Evolutionary conservation across 352 stramenopile species (phyloP).

Genomic region (Aphanomyces invadans): DNA sequence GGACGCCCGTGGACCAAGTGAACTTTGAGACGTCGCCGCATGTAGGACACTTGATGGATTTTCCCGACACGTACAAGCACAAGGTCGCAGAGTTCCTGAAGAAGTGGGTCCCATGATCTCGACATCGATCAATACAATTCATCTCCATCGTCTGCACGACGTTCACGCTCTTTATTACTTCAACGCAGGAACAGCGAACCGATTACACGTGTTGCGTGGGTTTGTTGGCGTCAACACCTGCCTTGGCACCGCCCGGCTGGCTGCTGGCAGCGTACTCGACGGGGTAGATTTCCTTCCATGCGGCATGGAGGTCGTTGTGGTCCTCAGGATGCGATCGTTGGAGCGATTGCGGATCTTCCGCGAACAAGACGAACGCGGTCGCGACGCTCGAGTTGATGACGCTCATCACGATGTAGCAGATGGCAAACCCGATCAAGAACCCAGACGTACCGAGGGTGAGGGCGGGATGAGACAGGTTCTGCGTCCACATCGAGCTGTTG

Average conservation of each 20-base stretch:
- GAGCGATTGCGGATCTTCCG: conserved; percentile 50
- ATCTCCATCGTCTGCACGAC: no score
- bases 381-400: conserved; percentile 67
- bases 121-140: neutral
- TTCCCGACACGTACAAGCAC: neutral
- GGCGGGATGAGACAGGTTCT: conserved; percentile 30
- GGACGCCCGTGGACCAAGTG: neutral
- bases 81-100: neutral
- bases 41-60: neutral
- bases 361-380: conserved; percentile 76
- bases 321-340: conserved; percentile 32
- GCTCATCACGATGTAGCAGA: conserved; percentile 67
- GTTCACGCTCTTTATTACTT: no score
- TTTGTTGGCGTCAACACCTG: neutral
- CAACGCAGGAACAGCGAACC: no score
- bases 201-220: conserved; percentile 12
- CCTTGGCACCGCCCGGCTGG: neutral
- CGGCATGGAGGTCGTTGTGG: conserved; percentile 34
- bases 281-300: conserved; percentile 50
- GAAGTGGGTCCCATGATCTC: neutral
- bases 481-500: conserved; percentile 36
- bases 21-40: neutral
- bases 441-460: neutral
- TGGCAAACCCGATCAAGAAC: conserved; percentile 25
- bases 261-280: conserved; percentile 41